A percentile compares a stretch with the other conserved stretches of the same genome.
Evolutionary conservation across 495 filamentous ascomycete species (phyloP).

Genomic region (Lineolata rhizophorae): DNA sequence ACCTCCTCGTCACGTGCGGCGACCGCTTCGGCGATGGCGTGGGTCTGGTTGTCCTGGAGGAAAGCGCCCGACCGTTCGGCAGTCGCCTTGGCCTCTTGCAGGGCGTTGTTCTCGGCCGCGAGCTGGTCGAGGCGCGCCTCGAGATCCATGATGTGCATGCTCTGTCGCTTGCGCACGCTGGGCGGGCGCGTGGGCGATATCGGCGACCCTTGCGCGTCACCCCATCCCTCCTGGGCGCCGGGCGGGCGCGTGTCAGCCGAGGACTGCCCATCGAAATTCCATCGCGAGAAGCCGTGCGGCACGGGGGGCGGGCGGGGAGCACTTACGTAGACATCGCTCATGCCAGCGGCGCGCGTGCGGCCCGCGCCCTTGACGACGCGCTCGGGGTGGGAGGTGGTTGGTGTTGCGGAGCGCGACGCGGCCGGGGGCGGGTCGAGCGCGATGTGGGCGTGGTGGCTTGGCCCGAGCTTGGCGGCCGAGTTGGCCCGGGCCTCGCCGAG

Average conservation of each 20-base stretch:
- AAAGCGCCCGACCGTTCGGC: slow-evolving; percentile 36
- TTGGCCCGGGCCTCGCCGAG: slow-evolving; percentile 10
- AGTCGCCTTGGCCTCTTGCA: slow-evolving; percentile 42
- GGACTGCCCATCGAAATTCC: no score
- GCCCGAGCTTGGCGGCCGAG: slow-evolving; percentile 1
- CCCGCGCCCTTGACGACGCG: slow-evolving; percentile 59
- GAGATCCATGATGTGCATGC: slow-evolving; percentile 86
- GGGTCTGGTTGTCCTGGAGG: slow-evolving; percentile 8
- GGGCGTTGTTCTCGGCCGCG: slow-evolving; percentile 53
- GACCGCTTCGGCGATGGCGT: slow-evolving; percentile 25
- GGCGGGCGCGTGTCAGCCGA: no score
- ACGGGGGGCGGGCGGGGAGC: no score
- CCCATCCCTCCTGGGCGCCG: slow-evolving; percentile 93
- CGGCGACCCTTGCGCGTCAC: slow-evolving; percentile 76
- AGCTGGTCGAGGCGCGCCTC: slow-evolving; percentile 56
- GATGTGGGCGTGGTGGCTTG: no score
- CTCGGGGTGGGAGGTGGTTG: slow-evolving; percentile 10
- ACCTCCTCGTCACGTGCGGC: slow-evolving; percentile 32
- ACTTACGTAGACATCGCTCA: slow-evolving; percentile 91
- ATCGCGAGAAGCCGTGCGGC: no score
- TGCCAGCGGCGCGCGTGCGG: slow-evolving; percentile 60
- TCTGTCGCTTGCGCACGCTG: slow-evolving; percentile 78
- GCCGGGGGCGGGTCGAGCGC: no score
- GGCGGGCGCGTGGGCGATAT: slow-evolving; percentile 87
- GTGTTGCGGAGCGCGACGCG: no score